Evolutionary conservation across 2,329 filamentous ascomycete genomes (phyloP).

Genomic region (Pseudogymnoascus sp.): DNA sequence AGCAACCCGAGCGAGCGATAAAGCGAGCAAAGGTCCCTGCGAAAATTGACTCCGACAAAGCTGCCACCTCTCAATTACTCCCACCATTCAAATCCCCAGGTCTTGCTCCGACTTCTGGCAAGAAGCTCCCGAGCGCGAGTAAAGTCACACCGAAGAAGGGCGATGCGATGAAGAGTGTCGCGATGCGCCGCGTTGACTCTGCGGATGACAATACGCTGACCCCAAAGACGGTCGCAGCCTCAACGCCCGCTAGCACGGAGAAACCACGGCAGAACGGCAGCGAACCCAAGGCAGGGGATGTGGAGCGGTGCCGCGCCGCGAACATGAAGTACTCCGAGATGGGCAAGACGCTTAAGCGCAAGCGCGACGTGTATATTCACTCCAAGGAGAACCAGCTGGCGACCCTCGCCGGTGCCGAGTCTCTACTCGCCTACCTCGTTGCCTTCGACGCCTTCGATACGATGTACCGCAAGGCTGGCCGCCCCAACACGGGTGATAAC

Average conservation of each 20-base stretch:
- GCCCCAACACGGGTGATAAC: background rate
- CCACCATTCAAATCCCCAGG: background rate
- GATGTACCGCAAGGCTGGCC: background rate
- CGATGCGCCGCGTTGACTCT: slow-evolving; percentile 30
- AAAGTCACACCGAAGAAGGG: slow-evolving; percentile 32
- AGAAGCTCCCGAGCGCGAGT: background rate
- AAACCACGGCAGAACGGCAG: slow-evolving; percentile 24
- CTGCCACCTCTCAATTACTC: background rate
- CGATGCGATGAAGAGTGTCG: slow-evolving; percentile 20
- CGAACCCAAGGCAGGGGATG: slow-evolving; percentile 10
- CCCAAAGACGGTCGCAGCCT: slow-evolving; percentile 27
- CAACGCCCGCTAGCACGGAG: slow-evolving; percentile 25
- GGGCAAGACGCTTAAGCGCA: slow-evolving; percentile 23
- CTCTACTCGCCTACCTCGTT: slow-evolving; percentile 24
- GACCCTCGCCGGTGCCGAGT: slow-evolving; percentile 22
- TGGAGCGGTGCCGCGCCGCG: slow-evolving; percentile 12
- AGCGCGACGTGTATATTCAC: slow-evolving; percentile 24
- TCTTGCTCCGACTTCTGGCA: background rate
- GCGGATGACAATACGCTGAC: slow-evolving; percentile 32
- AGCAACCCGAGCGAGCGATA: background rate
- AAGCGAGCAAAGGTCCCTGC: background rate
- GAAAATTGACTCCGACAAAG: background rate
- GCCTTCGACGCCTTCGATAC: slow-evolving; percentile 15
- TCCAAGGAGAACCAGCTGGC: slow-evolving; percentile 21
- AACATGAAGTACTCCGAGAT: slow-evolving; percentile 14